Evolutionary conservation across 192 early-diverging fungal species (phyloP).

Genomic region (Paraglomus occultum): DNA sequence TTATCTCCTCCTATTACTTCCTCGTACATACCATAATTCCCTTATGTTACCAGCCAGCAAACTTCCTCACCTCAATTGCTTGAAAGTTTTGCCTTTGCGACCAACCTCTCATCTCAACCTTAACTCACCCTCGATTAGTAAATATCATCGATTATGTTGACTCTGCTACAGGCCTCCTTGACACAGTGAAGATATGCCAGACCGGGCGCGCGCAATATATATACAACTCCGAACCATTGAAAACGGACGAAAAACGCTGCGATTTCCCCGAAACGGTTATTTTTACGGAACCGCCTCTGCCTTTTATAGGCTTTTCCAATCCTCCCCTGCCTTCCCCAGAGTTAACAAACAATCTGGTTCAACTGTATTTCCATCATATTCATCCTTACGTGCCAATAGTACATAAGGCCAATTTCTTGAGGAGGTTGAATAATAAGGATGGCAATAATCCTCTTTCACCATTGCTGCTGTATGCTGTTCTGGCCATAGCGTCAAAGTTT

Average conservation of each 20-base stretch:
- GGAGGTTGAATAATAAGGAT: constrained; percentile 37
- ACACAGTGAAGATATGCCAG: constrained; percentile 15
- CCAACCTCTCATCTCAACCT: no score
- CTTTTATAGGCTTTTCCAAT: neutral
- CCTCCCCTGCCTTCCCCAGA: neutral
- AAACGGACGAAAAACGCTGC: neutral
- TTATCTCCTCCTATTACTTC: neutral
- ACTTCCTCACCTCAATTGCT: neutral
- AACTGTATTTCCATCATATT: constrained; percentile 51
- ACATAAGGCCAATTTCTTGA: constrained; percentile 47
- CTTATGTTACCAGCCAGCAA: neutral
- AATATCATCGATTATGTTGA: constrained; percentile 26
- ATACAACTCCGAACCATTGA: constrained; percentile 6
- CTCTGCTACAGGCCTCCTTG: neutral
- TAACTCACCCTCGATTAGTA: neutral
- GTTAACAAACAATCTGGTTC: constrained; percentile 31
- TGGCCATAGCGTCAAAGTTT: constrained; percentile 40
- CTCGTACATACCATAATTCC: neutral
- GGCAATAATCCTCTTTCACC: constrained; percentile 43
- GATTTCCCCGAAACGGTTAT: neutral
- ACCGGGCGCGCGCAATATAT: constrained; percentile 20
- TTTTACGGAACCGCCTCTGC: constrained; percentile 18
- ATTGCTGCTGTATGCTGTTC: constrained; percentile 52
- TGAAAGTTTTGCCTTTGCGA: neutral
- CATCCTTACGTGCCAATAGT: constrained; percentile 53